phyloP scores from a whole-genome alignment of 306 rosid species.

The Medicago ruthenica region DNA sequence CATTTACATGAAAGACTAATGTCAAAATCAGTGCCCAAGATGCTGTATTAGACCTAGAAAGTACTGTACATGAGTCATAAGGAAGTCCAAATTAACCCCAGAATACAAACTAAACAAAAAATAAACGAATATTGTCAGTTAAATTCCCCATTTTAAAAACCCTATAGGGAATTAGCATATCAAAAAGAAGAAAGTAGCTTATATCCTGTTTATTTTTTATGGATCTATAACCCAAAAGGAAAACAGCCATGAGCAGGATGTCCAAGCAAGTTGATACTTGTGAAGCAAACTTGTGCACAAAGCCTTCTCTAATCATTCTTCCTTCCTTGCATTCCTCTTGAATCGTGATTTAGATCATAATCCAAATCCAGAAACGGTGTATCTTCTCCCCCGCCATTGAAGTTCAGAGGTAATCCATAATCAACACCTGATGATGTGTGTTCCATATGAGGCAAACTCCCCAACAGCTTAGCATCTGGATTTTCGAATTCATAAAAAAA shows the following conservation, averaged over 20 bases:
- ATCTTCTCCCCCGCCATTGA: conserved; percentile 40
- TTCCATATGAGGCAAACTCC: conserved; percentile 69
- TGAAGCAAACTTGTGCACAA: neutral
- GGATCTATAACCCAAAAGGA: conserved; percentile 24
- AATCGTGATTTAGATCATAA: conserved; percentile 37
- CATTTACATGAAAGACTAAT: neutral
- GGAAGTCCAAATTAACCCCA: neutral
- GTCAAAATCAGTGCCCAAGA: conserved; percentile 12
- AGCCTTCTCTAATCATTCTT: conserved; percentile 14
- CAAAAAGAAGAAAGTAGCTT: neutral
- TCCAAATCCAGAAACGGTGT: conserved; percentile 46
- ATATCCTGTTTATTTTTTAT: neutral
- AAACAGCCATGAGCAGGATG: conserved; percentile 1
- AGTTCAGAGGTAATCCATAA: conserved; percentile 56
- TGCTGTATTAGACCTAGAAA: neutral
- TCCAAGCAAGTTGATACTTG: neutral
- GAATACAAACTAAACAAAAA: conserved; percentile 28
- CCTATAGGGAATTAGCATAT: conserved; percentile 61
- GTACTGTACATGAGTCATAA: neutral
- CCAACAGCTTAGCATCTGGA: conserved; percentile 75
- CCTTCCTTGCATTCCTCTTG: conserved; percentile 23
- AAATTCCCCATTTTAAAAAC: conserved; percentile 61
- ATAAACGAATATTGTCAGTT: conserved; percentile 50
- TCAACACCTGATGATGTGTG: conserved; percentile 49
- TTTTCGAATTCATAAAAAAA: conserved; percentile 57